Percentiles rank a stretch among this genome's conserved stretches.
These are phyloP conservation scores for Otatea glauca DNA, from an alignment of 176 grass and related monocot genomes.

Conservation along the genomic window DNA sequence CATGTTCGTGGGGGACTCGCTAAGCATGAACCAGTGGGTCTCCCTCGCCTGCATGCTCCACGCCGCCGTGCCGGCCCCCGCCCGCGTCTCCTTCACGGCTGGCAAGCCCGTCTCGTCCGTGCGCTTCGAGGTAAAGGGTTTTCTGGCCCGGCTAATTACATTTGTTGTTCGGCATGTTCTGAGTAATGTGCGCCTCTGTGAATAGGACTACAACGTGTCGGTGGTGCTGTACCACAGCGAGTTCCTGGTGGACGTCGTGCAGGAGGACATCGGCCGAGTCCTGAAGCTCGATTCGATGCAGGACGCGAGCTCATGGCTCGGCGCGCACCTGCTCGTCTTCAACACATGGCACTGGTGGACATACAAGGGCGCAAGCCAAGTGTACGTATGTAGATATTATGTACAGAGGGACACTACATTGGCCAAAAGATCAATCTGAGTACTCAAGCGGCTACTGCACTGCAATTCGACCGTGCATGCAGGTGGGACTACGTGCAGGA, in stretches of 20 bases:
- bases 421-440: too few species aligned
- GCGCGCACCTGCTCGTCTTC: constrained; percentile 64
- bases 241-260: constrained; percentile 61
- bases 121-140: constrained; percentile 53
- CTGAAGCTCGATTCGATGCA: constrained; percentile 55
- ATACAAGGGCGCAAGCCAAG: constrained; percentile 51
- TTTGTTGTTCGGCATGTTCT: too few species aligned
- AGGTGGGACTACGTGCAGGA: constrained; percentile 66
- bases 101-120: constrained; percentile 39
- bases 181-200: too few species aligned
- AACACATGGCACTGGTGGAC: constrained; percentile 82
- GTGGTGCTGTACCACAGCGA: constrained; percentile 47
- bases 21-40: constrained; percentile 70
- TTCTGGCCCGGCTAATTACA: too few species aligned
- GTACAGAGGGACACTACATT: too few species aligned
- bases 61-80: constrained; percentile 31
- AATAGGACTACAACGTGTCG: constrained; percentile 47
- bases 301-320: constrained; percentile 36
- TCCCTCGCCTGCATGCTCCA: constrained; percentile 76
- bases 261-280: constrained; percentile 46
- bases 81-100: constrained; percentile 2
- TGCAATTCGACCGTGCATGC: background rate
- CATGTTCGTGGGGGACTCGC: background rate
- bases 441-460: too few species aligned
- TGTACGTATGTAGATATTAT: background rate